Evolutionary conservation across 371 early-diverging fungal species (phyloP).

Genomic region (Rhizopus sp.): DNA sequence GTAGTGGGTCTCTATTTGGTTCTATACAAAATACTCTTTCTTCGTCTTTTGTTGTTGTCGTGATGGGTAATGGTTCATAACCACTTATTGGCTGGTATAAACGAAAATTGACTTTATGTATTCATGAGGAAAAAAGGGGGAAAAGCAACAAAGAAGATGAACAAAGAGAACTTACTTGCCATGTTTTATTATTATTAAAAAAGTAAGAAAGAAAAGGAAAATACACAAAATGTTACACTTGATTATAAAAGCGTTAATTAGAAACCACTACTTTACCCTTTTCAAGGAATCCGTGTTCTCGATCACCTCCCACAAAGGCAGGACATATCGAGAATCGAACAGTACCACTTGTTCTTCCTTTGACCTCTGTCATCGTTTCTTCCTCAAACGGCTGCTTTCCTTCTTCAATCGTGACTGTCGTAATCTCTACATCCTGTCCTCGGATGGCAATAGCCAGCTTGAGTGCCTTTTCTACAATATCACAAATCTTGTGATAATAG

Average conservation of each 20-base stretch:
- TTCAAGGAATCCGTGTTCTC: slow-evolving; percentile 48
- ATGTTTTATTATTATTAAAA: no score
- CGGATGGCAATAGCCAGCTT: slow-evolving; percentile 58
- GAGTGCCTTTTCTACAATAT: slow-evolving; percentile 58
- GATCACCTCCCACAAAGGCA: slow-evolving; percentile 39
- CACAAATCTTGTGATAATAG: slow-evolving; percentile 46
- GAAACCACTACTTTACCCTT: slow-evolving; percentile 50
- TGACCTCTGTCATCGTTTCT: slow-evolving; percentile 44
- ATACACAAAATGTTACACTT: not conserved
- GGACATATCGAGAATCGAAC: slow-evolving; percentile 42
- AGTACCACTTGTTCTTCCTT: slow-evolving; percentile 30
- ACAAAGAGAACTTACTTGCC: no score
- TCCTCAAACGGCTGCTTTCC: slow-evolving; percentile 46
- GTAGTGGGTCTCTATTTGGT: slow-evolving; percentile 27
- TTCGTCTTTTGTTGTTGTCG: not conserved
- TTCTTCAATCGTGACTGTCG: slow-evolving; percentile 45
- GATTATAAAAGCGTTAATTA: slow-evolving; percentile 12
- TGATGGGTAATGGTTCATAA: slow-evolving; percentile 1
- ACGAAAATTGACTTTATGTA: not conserved
- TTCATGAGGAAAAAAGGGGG: no score
- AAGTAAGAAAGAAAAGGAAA: not conserved
- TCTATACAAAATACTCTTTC: slow-evolving; percentile 13
- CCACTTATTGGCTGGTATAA: slow-evolving; percentile 17
- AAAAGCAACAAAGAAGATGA: no score
- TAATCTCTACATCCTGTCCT: slow-evolving; percentile 60